phyloP scores from a whole-genome alignment of 129 eudicot species.

The Saposhnikovia divaricata region DNA sequence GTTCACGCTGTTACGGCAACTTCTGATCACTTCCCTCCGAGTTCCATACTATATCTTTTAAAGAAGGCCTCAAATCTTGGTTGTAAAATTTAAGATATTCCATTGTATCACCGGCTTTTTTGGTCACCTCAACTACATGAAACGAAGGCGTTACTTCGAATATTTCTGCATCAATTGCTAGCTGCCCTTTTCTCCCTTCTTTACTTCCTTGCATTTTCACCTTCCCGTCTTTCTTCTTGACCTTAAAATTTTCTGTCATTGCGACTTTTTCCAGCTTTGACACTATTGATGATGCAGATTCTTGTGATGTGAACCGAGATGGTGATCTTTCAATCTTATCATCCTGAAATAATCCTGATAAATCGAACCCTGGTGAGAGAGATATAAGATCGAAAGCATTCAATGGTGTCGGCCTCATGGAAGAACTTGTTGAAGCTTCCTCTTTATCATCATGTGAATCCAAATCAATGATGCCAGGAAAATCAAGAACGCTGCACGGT shows the following conservation, averaged over 20 bases:
- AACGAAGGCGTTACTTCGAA: constrained; percentile 56
- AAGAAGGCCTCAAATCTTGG: constrained; percentile 46
- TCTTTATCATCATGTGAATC: not conserved
- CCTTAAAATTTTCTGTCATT: constrained; percentile 17
- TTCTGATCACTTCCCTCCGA: constrained; percentile 1
- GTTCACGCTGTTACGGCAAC: not conserved
- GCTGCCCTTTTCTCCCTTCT: constrained; percentile 51
- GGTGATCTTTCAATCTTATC: not conserved
- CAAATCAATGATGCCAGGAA: not conserved
- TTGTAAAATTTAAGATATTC: constrained; percentile 44
- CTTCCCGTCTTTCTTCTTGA: constrained; percentile 34
- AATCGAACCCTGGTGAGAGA: constrained; percentile 8
- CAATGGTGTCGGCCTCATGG: constrained; percentile 1
- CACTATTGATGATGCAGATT: constrained; percentile 9
- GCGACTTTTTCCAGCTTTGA: constrained; percentile 9
- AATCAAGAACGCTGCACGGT: not conserved
- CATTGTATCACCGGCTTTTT: constrained; percentile 39
- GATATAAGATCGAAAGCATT: constrained; percentile 12
- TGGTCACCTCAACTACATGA: constrained; percentile 54
- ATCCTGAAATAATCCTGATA: constrained; percentile 6
- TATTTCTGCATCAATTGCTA: constrained; percentile 53
- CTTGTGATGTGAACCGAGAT: constrained; percentile 2
- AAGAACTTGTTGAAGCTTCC: constrained; percentile 1
- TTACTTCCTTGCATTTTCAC: constrained; percentile 40
- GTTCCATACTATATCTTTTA: constrained; percentile 31